These are phyloP conservation scores for Alternaria atra DNA, from an alignment of 2,329 filamentous ascomycete species.

Conservation along the genomic window DNA sequence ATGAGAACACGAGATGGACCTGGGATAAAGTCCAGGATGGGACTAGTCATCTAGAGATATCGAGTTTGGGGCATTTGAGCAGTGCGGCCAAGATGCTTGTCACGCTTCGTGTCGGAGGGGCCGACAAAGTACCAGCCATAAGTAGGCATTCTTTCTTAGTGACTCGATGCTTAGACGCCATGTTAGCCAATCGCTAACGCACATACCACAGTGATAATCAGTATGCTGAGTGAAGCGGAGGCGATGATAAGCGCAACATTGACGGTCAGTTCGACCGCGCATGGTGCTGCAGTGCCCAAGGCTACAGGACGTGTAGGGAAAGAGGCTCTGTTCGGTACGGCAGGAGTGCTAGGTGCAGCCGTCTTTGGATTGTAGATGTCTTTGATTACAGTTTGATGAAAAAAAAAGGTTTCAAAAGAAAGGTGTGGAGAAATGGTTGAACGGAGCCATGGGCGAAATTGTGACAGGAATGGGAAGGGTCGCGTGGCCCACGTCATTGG, in stretches of 20 bases:
- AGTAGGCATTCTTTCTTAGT: not conserved
- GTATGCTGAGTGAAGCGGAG: conserved; percentile 2
- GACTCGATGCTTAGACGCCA: not conserved
- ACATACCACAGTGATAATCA: conserved; percentile 1
- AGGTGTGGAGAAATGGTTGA: conserved; percentile 1
- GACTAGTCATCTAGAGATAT: not conserved
- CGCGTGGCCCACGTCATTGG: conserved; percentile 20
- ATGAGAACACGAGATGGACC: not conserved
- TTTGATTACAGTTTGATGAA: not conserved
- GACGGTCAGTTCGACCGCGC: not conserved
- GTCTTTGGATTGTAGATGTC: not conserved
- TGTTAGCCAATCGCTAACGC: not conserved
- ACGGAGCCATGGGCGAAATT: not conserved
- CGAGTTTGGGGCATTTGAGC: not conserved
- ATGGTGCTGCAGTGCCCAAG: not conserved
- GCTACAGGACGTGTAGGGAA: not conserved
- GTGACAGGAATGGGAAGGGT: conserved; percentile 5
- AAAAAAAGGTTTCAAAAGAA: conserved; percentile 2
- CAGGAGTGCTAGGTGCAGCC: not conserved
- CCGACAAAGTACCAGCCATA: conserved; percentile 3
- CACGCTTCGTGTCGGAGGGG: not conserved
- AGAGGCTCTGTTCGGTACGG: not conserved
- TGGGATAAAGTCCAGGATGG: not conserved
- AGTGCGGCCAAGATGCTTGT: conserved; percentile 3
- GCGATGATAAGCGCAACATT: not conserved